A percentile compares a stretch with the other conserved stretches of the same genome.
phyloP scores from a whole-genome alignment of 2,329 filamentous ascomycete genomes.

The Karstenula rhodostoma region DNA sequence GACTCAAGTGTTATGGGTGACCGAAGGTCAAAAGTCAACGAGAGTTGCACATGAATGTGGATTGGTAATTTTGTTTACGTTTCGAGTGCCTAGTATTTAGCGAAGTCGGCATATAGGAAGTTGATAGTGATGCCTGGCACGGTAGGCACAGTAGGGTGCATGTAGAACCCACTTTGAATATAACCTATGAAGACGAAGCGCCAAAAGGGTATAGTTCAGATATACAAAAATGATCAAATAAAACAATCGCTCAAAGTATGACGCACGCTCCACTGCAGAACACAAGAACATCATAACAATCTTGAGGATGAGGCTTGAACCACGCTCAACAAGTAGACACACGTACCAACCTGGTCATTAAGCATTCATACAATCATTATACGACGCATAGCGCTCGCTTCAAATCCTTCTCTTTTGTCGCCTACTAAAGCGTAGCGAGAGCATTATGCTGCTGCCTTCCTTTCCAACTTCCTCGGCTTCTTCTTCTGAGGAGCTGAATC shows the following conservation, averaged over 20 bases:
- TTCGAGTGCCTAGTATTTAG: too few relatives aligned
- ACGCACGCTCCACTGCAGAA: not conserved
- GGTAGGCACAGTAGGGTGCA: too few relatives aligned
- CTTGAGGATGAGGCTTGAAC: not conserved
- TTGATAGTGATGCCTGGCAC: too few relatives aligned
- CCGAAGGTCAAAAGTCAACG: too few relatives aligned
- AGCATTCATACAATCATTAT: not conserved
- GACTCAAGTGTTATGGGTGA: too few relatives aligned
- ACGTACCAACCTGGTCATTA: not conserved
- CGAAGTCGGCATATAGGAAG: too few relatives aligned
- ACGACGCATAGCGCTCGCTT: not conserved
- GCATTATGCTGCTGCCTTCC: constrained; percentile 2
- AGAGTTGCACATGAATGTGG: too few relatives aligned
- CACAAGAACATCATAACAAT: not conserved
- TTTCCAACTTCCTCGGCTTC: constrained; percentile 8
- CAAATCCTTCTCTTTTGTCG: not conserved
- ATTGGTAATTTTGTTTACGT: too few relatives aligned
- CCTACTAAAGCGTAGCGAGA: not conserved
- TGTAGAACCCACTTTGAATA: too few relatives aligned
- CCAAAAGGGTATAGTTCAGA: not conserved
- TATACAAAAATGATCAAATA: not conserved
- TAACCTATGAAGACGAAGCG: not conserved
- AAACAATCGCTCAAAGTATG: not conserved
- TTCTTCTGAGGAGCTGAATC: constrained; percentile 3
- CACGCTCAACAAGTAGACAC: not conserved